phyloP scores from a whole-genome alignment of 176 grass and related monocot species.

The Tillandsia fasciculata region DNA sequence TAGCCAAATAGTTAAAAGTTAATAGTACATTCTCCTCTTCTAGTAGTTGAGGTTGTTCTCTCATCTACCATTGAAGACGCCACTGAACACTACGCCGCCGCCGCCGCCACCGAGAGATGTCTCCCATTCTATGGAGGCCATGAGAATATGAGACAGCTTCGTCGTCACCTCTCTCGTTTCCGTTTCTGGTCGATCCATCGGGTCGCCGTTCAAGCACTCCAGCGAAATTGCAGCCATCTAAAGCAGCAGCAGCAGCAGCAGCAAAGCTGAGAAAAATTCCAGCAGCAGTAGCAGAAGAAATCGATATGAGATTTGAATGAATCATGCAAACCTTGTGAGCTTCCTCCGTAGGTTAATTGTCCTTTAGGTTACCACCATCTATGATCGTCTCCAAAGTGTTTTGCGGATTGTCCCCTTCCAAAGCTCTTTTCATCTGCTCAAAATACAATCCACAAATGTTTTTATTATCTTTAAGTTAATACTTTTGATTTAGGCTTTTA shows the following conservation, averaged over 20 bases:
- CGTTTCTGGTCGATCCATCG: slow-evolving; percentile 40
- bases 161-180: slow-evolving; percentile 51
- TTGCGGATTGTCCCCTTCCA: slow-evolving; percentile 28
- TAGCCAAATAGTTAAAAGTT: too few relatives aligned
- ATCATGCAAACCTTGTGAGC: slow-evolving; percentile 34
- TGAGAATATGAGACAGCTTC: slow-evolving; percentile 33
- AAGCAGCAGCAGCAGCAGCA: not conserved
- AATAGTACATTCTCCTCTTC: not conserved
- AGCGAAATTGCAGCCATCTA: slow-evolving; percentile 48
- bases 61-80: slow-evolving; percentile 39
- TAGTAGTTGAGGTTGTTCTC: slow-evolving; percentile 1
- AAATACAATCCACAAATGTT: not conserved
- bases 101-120: slow-evolving; percentile 47
- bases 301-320: not conserved
- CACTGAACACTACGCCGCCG: slow-evolving; percentile 49
- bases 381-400: slow-evolving; percentile 31
- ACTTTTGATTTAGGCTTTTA: too few relatives aligned
- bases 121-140: slow-evolving; percentile 52
- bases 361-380: slow-evolving; percentile 38
- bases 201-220: slow-evolving; percentile 53
- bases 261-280: not conserved
- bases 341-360: slow-evolving; percentile 45
- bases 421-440: slow-evolving; percentile 48
- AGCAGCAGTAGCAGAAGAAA: not conserved
- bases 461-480: not conserved